Evolutionary conservation across 1,139 yeast genomes (phyloP).

Genomic region (Debaryomyces coudertii): DNA sequence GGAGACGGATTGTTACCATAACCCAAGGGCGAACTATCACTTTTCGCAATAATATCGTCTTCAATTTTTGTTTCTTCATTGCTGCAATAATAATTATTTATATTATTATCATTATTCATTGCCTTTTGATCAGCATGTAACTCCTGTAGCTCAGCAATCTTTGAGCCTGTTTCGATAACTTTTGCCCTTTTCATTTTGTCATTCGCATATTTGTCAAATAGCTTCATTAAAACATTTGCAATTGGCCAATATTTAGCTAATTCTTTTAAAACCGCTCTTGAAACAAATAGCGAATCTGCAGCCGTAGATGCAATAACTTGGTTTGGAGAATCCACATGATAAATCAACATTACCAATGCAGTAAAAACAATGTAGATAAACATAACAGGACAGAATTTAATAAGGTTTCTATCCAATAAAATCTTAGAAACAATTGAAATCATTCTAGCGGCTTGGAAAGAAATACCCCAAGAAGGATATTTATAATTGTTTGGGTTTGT

Average conservation of each 20-base stretch:
- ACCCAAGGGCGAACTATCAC: not conserved
- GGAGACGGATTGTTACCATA: conserved; percentile 8
- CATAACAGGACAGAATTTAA: conserved; percentile 59
- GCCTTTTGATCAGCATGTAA: conserved; percentile 32
- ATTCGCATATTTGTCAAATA: conserved; percentile 51
- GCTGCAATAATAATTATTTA: conserved; percentile 23
- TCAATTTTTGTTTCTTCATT: conserved; percentile 5
- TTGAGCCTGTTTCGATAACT: conserved; percentile 45
- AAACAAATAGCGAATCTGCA: conserved; percentile 55
- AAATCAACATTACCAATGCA: conserved; percentile 72
- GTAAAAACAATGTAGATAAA: conserved; percentile 63
- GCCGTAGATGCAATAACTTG: conserved; percentile 63
- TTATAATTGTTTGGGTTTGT: conserved; percentile 53
- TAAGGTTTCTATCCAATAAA: conserved; percentile 53
- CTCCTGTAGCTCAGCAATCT: conserved; percentile 45
- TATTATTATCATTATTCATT: conserved; percentile 24
- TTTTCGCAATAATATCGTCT: not conserved
- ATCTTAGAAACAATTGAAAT: conserved; percentile 68
- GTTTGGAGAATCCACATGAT: conserved; percentile 69
- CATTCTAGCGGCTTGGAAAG: conserved; percentile 85
- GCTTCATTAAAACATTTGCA: conserved; percentile 44
- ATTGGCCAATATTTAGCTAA: conserved; percentile 52
- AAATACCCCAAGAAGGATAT: conserved; percentile 83
- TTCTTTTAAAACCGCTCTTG: conserved; percentile 55
- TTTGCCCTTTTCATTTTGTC: conserved; percentile 48